Percentiles rank a stretch among this genome's conserved stretches.
Evolutionary conservation across 306 rosid species (phyloP).

Genomic region (Inga leiocalycina): DNA sequence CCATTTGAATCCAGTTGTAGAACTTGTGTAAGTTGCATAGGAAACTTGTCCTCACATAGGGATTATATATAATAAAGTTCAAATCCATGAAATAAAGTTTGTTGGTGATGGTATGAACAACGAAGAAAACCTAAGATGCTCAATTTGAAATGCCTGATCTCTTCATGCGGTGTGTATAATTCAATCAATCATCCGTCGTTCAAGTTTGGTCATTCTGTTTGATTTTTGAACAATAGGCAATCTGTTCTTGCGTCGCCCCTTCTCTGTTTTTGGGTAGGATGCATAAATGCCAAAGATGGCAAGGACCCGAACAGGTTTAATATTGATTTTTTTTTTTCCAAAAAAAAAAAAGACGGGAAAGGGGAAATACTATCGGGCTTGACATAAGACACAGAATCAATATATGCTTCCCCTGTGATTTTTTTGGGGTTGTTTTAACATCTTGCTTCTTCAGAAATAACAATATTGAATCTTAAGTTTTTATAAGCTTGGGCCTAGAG

Average conservation of each 20-base stretch:
- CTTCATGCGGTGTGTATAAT: neutral
- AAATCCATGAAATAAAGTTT: neutral
- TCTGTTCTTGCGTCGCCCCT: neutral
- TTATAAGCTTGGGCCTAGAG: too few species aligned
- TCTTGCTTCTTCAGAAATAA: neutral
- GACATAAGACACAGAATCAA: neutral
- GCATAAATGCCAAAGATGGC: neutral
- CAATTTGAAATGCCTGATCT: neutral
- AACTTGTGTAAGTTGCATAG: neutral
- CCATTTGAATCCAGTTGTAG: neutral
- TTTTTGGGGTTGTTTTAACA: neutral
- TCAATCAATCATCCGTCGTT: neutral
- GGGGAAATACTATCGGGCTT: neutral
- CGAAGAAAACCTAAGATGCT: neutral
- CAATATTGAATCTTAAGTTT: neutral
- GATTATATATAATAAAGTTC: neutral
- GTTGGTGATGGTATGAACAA: neutral
- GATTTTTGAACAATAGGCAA: neutral
- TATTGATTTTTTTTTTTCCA: too few species aligned
- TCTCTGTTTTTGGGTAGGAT: neutral
- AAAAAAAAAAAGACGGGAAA: neutral
- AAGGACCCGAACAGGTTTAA: neutral
- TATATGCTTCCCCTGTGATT: neutral
- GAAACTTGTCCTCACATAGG: neutral
- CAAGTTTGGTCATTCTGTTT: neutral